Percentiles rank a stretch among this genome's conserved stretches.
phyloP scores from a whole-genome alignment of 2,329 filamentous ascomycete genomes.

The Achaetomium macrosporum region DNA sequence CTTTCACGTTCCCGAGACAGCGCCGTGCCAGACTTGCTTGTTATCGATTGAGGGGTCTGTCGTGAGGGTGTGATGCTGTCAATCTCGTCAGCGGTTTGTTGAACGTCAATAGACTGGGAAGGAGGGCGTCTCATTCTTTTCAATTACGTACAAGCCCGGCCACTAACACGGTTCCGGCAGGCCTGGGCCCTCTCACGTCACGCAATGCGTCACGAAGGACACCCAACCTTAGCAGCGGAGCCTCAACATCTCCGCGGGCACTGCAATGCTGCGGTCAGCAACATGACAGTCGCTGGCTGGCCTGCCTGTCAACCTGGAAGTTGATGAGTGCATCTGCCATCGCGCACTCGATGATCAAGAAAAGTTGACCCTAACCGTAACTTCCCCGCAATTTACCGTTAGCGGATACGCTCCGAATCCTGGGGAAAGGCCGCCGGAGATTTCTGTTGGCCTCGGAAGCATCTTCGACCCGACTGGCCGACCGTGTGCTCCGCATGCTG shows the following conservation, averaged over 20 bases:
- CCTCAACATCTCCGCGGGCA: slow-evolving; percentile 26
- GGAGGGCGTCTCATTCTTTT: slow-evolving; percentile 20
- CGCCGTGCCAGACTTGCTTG: background rate
- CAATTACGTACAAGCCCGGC: slow-evolving; percentile 30
- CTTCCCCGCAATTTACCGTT: slow-evolving; percentile 9
- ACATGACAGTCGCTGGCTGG: background rate
- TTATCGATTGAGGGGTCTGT: background rate
- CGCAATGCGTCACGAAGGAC: slow-evolving; percentile 16
- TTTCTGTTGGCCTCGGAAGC: background rate
- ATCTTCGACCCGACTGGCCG: background rate
- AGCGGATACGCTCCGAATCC: slow-evolving; percentile 6
- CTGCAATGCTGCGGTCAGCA: background rate
- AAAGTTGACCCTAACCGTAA: background rate
- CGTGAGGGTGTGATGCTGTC: slow-evolving; percentile 6
- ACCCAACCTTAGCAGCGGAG: background rate
- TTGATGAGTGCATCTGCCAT: background rate
- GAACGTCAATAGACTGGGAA: slow-evolving; percentile 1
- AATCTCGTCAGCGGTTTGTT: background rate
- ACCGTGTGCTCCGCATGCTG: background rate
- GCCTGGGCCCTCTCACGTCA: slow-evolving; percentile 16
- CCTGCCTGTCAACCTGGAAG: background rate
- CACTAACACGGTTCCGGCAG: slow-evolving; percentile 20
- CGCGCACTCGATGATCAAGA: background rate
- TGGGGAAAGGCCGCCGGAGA: slow-evolving; percentile 3
- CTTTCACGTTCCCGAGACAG: too few species aligned